Percentiles rank a stretch among this genome's conserved stretches.
These are phyloP conservation scores for Colletotrichum tropicale DNA, from an alignment of 2,329 filamentous ascomycete species.

Conservation along the genomic window DNA sequence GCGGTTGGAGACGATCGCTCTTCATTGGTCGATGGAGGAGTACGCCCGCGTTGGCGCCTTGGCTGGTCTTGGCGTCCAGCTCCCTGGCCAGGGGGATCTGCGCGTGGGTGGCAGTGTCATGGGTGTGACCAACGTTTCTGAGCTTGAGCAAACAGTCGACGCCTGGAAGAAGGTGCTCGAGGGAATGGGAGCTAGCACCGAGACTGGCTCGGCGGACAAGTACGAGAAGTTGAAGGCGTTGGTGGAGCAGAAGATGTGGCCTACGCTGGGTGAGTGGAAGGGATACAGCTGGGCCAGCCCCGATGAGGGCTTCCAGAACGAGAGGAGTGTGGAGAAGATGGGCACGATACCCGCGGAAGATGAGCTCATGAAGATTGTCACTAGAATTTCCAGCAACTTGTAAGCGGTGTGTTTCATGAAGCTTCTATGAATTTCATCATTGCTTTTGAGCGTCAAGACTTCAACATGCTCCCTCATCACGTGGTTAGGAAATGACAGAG, in stretches of 20 bases:
- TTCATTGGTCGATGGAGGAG: conserved; percentile 76
- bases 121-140: conserved; percentile 66
- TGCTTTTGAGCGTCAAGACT: neutral
- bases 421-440: neutral
- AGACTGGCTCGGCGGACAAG: conserved; percentile 25
- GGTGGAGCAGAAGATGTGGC: conserved; percentile 52
- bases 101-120: conserved; percentile 66
- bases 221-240: conserved; percentile 36
- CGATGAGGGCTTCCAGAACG: conserved; percentile 46
- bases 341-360: conserved; percentile 2
- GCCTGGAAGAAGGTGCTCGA: conserved; percentile 62
- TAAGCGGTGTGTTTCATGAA: neutral
- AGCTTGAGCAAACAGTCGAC: conserved; percentile 66
- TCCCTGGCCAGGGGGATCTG: neutral
- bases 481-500: too few relatives aligned
- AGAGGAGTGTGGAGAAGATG: conserved; percentile 24
- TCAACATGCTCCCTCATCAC: rapidly evolving
- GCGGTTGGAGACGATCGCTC: conserved; percentile 80
- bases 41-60: conserved; percentile 58
- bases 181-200: conserved; percentile 38
- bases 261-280: conserved; percentile 64
- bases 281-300: conserved; percentile 70
- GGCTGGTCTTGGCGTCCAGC: conserved; percentile 37
- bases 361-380: conserved; percentile 7
- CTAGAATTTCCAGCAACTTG: neutral